Evolutionary conservation across 2,329 filamentous ascomycete genomes (phyloP).

Genomic region (Aciculosporium take): DNA sequence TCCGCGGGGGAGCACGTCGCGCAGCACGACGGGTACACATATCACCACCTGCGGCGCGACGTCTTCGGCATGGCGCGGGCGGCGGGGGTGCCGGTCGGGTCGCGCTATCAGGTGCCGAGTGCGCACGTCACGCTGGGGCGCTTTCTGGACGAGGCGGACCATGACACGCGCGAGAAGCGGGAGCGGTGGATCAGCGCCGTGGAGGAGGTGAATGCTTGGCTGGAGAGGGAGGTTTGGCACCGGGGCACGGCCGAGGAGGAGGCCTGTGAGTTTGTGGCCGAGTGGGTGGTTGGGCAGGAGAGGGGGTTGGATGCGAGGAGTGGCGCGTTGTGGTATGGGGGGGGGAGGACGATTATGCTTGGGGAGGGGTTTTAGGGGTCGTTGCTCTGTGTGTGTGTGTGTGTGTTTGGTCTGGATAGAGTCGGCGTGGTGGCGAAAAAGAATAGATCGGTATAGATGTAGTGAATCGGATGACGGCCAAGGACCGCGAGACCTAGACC

Average conservation of each 20-base stretch:
- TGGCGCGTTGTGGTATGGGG: constrained; percentile 78
- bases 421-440: not conserved
- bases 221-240: constrained; percentile 59
- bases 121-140: constrained; percentile 80
- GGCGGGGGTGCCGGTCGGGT: constrained; percentile 55
- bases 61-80: constrained; percentile 47
- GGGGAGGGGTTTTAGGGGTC: constrained; percentile 48
- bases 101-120: constrained; percentile 76
- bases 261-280: constrained; percentile 37
- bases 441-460: not conserved
- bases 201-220: constrained; percentile 63
- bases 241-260: constrained; percentile 20
- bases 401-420: not conserved
- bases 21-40: constrained; percentile 57
- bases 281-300: constrained; percentile 83
- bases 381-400: not conserved
- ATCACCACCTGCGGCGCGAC: constrained; percentile 79
- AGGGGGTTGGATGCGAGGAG: constrained; percentile 62
- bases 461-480: too few relatives aligned
- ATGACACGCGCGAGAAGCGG: constrained; percentile 43
- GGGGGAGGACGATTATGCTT: constrained; percentile 52
- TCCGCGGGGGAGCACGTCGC: constrained; percentile 21
- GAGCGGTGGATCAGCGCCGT: constrained; percentile 52
- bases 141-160: constrained; percentile 57
- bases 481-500: too few relatives aligned